phyloP scores from a whole-genome alignment of 371 early-diverging fungal genomes.

The Fennellomyces sp. region DNA sequence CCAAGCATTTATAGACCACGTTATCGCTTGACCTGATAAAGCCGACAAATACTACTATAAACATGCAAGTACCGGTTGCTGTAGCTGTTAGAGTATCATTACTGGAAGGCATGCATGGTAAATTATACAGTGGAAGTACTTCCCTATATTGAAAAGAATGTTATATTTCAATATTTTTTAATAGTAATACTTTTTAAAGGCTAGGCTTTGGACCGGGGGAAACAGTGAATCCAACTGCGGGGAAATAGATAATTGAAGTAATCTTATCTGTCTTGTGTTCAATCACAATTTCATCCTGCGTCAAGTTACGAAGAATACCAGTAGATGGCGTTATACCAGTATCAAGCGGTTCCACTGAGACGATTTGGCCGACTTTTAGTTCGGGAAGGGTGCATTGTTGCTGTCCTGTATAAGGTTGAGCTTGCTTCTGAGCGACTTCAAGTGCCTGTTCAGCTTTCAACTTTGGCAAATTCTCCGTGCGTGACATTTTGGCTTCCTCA shows the following conservation, averaged over 20 bases:
- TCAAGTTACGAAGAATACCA: slow-evolving; percentile 40
- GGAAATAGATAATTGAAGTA: slow-evolving; percentile 38
- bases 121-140: no score
- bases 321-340: slow-evolving; percentile 43
- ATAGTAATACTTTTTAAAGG: slow-evolving; percentile 7
- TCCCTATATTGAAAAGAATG: no score
- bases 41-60: no score
- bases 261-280: slow-evolving; percentile 21
- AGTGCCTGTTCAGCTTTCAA: slow-evolving; percentile 44
- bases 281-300: slow-evolving; percentile 29
- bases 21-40: no score
- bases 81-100: no score
- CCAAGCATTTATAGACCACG: no score
- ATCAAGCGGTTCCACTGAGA: slow-evolving; percentile 50
- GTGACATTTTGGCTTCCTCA: slow-evolving; percentile 15
- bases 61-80: no score
- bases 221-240: slow-evolving; percentile 31
- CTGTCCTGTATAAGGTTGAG: not conserved
- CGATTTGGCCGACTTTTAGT: slow-evolving; percentile 37
- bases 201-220: slow-evolving; percentile 11
- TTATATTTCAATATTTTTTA: no score
- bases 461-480: slow-evolving; percentile 15
- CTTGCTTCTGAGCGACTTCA: slow-evolving; percentile 28
- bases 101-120: no score
- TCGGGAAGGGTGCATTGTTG: slow-evolving; percentile 2